phyloP scores from a whole-genome alignment of 1,284 basidiomycete genomes.

The Jaminaea rosea region DNA sequence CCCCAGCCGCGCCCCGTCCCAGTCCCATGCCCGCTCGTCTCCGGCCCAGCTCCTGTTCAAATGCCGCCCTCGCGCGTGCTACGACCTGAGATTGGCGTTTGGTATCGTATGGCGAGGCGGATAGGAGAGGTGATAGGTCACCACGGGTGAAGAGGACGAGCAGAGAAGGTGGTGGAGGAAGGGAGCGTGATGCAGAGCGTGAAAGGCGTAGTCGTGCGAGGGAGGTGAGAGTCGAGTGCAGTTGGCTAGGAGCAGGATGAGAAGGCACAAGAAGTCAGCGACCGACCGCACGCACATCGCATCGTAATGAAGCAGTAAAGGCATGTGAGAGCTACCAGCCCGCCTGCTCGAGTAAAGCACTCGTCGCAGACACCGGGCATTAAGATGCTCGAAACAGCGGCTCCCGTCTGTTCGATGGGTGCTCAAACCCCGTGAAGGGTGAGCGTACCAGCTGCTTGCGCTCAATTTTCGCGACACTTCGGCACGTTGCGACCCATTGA shows the following conservation, averaged over 20 bases:
- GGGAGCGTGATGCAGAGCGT: not conserved
- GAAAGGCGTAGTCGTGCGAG: constrained; percentile 16
- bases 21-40: constrained; percentile 31
- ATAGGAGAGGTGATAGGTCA: constrained; percentile 38
- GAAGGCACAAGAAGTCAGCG: not conserved
- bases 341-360: not conserved
- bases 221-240: constrained; percentile 17
- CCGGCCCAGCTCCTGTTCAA: constrained; percentile 30
- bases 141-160: constrained; percentile 37
- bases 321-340: not conserved
- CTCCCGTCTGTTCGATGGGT: no score
- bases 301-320: not conserved
- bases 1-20: constrained; percentile 10
- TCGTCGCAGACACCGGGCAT: not conserved
- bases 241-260: constrained; percentile 14
- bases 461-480: not conserved
- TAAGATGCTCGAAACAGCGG: no score
- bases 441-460: not conserved
- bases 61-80: constrained; percentile 28
- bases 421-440: not conserved
- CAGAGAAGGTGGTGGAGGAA: constrained; percentile 21
- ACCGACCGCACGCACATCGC: not conserved
- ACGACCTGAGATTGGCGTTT: constrained; percentile 34
- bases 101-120: constrained; percentile 20
- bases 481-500: not conserved